Evolutionary conservation across 345 rosid species (phyloP), one percentile per base, ranked within the genome.

Genomic region (Syzygium oleosum): DNA sequence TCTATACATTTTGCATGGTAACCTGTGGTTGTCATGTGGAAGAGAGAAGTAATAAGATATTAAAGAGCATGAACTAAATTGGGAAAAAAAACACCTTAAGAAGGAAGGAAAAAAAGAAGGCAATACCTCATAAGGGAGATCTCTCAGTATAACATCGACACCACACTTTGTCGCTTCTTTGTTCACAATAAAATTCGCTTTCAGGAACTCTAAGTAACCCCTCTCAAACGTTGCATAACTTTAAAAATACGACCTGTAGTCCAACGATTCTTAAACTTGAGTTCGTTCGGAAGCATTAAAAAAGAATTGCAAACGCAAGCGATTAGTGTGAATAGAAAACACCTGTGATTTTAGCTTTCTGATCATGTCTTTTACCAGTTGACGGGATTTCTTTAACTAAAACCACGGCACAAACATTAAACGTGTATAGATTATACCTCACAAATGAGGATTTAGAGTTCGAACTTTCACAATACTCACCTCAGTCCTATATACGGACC

Each of bases 261-360:
- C 86, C 88, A 53, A 21, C 17, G 17, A n/a, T n/a, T n/a, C n/a
- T n/a, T n/a, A n/a, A n/a, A n/a, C n/a, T n/a, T n/a, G n/a, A n/a
- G n/a, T n/a, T n/a, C n/a, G n/a, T n/a, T n/a, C n/a, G n/a, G n/a
- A n/a, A n/a, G n/a, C n/a, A n/a, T n/a, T n/a, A n/a, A n/a, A n/a
- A n/a, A n/a, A n/a, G n/a, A n/a, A n/a, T n/a, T n/a, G n/a, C n/a
- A n/a, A n/a, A n/a, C n/a, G n/a, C n/a, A n/a, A n/a, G n/a, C n/a
- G n/a, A 34, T 63, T 73, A 89, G 87, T 88, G 85, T 29, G 46
- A 87, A 58, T 87, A 77, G 86, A 88, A 80, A 92, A 88, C 90
- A 96, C 99, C 98, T 96, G 92, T 38, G 98, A 99, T 93, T 93
- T 94, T 92, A 98, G 92, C 90, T 51, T 87, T 89, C 92, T 91